Evolutionary conservation across 2,329 filamentous ascomycete genomes (phyloP).

Genomic region (Aureobasidium vineae): DNA sequence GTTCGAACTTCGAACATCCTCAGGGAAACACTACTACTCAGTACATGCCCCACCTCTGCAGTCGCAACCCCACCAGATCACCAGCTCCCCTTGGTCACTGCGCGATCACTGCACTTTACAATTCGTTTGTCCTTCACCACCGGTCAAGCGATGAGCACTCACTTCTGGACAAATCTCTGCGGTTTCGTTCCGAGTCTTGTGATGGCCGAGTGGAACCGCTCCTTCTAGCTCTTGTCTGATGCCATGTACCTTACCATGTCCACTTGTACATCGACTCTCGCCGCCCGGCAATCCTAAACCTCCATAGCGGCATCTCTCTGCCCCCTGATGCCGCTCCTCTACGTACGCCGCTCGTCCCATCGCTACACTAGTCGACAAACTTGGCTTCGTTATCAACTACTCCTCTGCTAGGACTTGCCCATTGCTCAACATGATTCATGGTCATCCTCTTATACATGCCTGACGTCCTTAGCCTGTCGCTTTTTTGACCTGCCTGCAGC

Average conservation of each 20-base stretch:
- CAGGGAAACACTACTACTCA: not conserved
- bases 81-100: not conserved
- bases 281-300: constrained; percentile 1
- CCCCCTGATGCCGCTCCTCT: constrained; percentile 3
- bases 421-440: constrained; percentile 13
- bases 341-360: not conserved
- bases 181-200: not conserved
- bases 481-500: constrained; percentile 2
- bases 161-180: not conserved
- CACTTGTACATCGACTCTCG: not conserved
- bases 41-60: constrained; percentile 8
- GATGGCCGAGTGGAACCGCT: not conserved
- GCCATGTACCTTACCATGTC: not conserved
- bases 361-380: constrained; percentile 2
- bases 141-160: not conserved
- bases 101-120: not conserved
- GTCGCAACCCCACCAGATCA: constrained; percentile 19
- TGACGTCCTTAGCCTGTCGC: not conserved
- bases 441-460: constrained; percentile 18
- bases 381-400: not conserved
- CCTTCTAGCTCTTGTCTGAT: not conserved
- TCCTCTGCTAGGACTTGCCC: not conserved
- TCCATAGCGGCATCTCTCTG: not conserved
- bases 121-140: not conserved
- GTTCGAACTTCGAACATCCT: constrained; percentile 14